A percentile compares a stretch with the other conserved stretches of the same genome.
phyloP scores from a whole-genome alignment of 768 basidiomycete genomes.

The Podaxis rugospora region DNA sequence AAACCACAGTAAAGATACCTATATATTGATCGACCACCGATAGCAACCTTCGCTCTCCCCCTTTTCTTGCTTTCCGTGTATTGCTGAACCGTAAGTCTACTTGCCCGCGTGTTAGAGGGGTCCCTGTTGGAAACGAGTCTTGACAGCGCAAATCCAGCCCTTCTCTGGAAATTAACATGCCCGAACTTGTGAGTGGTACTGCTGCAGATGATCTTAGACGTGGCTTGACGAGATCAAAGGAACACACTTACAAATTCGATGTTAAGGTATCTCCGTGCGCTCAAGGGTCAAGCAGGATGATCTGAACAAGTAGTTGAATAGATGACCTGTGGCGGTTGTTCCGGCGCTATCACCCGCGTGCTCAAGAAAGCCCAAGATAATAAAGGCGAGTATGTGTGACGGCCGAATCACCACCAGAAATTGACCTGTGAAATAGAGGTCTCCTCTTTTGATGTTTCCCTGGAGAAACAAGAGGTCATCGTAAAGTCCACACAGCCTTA shows the following conservation, averaged over 20 bases:
- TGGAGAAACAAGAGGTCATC: constrained; percentile 68
- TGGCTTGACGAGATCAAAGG: constrained; percentile 10
- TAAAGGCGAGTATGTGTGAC: constrained; percentile 18
- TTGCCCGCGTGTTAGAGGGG: not conserved
- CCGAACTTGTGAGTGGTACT: not conserved
- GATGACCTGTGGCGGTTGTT: constrained; percentile 90
- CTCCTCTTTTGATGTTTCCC: constrained; percentile 50
- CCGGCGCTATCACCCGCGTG: constrained; percentile 73
- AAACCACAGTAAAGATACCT: not conserved
- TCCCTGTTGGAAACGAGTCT: not conserved
- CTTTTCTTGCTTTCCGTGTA: not conserved
- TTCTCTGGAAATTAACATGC: not conserved
- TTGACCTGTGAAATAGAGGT: constrained; percentile 39
- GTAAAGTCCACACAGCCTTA: constrained; percentile 60
- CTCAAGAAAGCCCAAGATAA: constrained; percentile 62
- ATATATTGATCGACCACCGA: not conserved
- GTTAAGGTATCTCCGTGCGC: constrained; percentile 59
- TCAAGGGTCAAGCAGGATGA: not conserved
- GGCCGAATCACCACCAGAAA: not conserved
- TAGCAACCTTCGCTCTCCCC: not conserved
- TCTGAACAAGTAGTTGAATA: constrained; percentile 19
- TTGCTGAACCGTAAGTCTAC: not conserved
- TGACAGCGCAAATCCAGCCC: not conserved
- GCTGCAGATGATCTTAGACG: not conserved
- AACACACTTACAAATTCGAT: constrained; percentile 70